phyloP scores from a whole-genome alignment of 108 stramenopile species.

The Craspedostauros australis region DNA sequence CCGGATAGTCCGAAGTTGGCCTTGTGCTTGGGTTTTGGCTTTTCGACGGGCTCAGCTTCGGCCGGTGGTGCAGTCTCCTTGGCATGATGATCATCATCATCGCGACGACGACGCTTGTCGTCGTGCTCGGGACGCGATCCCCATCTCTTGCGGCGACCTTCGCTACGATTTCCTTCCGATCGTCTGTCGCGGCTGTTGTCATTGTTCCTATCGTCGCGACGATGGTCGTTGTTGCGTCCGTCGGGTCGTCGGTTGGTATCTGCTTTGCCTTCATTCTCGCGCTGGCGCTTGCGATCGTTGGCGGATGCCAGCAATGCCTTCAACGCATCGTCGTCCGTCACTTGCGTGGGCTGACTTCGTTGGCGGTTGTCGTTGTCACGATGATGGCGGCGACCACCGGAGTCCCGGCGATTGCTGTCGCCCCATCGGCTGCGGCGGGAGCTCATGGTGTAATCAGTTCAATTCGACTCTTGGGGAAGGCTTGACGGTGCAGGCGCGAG shows the following conservation, averaged over 20 bases:
- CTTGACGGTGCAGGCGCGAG: too few species aligned
- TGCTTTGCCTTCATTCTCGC: background rate
- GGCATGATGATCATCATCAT: background rate
- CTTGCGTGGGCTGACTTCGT: background rate
- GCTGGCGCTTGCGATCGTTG: slow-evolving; percentile 12
- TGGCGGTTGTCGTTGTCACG: background rate
- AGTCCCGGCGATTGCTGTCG: background rate
- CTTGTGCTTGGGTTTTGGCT: slow-evolving; percentile 41
- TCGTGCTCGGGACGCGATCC: background rate
- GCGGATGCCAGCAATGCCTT: slow-evolving; percentile 21
- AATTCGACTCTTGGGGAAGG: too few species aligned
- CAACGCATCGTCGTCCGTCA: slow-evolving; percentile 35
- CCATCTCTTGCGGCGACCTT: background rate
- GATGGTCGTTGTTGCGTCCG: slow-evolving; percentile 14
- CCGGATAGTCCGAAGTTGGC: slow-evolving; percentile 95
- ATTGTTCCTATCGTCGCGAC: background rate
- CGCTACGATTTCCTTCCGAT: background rate
- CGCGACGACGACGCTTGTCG: slow-evolving; percentile 4
- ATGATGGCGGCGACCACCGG: background rate
- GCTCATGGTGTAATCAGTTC: too few species aligned
- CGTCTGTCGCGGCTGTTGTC: background rate
- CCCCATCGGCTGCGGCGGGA: slow-evolving; percentile 3
- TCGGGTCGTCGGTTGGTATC: slow-evolving; percentile 16
- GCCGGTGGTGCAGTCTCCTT: background rate
- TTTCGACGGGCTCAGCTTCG: slow-evolving; percentile 10